phyloP scores from a whole-genome alignment of 352 stramenopile species.

The Aphanomyces euteiches region DNA sequence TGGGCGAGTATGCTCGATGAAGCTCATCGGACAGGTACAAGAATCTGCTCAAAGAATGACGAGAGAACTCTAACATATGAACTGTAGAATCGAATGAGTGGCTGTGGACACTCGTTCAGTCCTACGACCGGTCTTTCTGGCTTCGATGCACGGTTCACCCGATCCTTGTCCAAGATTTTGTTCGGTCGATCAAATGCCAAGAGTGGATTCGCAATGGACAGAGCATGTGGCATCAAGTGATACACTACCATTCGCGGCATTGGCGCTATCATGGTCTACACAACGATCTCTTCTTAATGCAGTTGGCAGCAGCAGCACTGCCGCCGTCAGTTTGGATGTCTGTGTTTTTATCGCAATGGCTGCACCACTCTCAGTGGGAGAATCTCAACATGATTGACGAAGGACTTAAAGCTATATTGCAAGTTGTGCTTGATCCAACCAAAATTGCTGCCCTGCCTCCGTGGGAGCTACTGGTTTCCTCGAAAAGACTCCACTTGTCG shows the following conservation, averaged over 20 bases:
- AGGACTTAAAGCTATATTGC: conserved; percentile 53
- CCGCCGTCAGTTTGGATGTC: conserved; percentile 39
- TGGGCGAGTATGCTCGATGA: conserved; percentile 55
- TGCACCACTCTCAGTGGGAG: conserved; percentile 34
- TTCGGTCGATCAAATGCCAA: conserved; percentile 65
- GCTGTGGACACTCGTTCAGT: conserved; percentile 3
- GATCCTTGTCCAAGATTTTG: conserved; percentile 59
- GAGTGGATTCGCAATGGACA: conserved; percentile 76
- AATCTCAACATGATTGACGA: conserved; percentile 60
- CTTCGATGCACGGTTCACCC: conserved; percentile 48
- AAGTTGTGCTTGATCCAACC: conserved; percentile 44
- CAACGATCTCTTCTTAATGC: conserved; percentile 63
- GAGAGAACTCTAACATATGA: no score
- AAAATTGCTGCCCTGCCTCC: conserved; percentile 10
- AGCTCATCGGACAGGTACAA: conserved; percentile 1
- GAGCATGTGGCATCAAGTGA: conserved; percentile 74
- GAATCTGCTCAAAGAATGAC: no score
- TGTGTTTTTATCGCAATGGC: conserved; percentile 54
- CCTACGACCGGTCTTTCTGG: conserved; percentile 46
- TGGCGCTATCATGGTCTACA: conserved; percentile 76
- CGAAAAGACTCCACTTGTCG: background rate
- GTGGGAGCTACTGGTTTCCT: conserved; percentile 17
- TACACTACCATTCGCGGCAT: conserved; percentile 78
- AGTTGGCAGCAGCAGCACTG: conserved; percentile 52
- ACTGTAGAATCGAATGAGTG: background rate